Conservation (phyloP, 1,284 basidiomycete species). For the Sporisorium graminicola region DNA sequence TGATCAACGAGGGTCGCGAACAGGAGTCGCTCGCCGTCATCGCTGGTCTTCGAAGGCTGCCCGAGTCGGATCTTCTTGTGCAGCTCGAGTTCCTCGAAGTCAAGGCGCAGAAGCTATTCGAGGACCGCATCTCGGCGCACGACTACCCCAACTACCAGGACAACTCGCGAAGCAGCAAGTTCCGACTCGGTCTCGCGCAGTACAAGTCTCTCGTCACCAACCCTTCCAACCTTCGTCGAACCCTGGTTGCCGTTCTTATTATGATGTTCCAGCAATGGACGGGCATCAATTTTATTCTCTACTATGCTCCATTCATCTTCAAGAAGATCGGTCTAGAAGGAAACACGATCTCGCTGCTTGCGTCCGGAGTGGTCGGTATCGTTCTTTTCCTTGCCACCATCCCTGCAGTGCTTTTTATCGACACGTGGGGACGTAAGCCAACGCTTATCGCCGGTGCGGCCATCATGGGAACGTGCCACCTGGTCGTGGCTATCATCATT, state of each 20-base stretch:
- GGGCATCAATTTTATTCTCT: slow-evolving; percentile 65
- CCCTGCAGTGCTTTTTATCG: slow-evolving; percentile 80
- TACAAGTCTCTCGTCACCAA: slow-evolving; percentile 69
- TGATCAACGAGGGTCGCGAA: slow-evolving; percentile 78
- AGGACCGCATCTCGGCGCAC: slow-evolving; percentile 49
- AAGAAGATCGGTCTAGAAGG: slow-evolving; percentile 77
- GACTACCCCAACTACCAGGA: slow-evolving; percentile 76
- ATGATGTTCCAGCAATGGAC: slow-evolving; percentile 79
- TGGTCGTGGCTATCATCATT: slow-evolving; percentile 75
- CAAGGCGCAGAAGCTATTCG: slow-evolving; percentile 75
- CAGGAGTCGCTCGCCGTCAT: slow-evolving; percentile 80
- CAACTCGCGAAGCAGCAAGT: slow-evolving; percentile 74
- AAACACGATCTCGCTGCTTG: slow-evolving; percentile 76
- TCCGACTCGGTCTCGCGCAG: slow-evolving; percentile 76
- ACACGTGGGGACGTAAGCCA: slow-evolving; percentile 75
- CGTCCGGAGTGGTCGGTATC: slow-evolving; percentile 83
- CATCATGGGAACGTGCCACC: slow-evolving; percentile 80
- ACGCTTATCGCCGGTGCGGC: slow-evolving; percentile 75
- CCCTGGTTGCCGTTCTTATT: slow-evolving; percentile 76
- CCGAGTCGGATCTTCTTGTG: slow-evolving; percentile 77
- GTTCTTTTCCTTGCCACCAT: slow-evolving; percentile 81
- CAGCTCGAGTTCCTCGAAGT: slow-evolving; percentile 86
- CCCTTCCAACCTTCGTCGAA: slow-evolving; percentile 75
- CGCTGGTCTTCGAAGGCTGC: slow-evolving; percentile 75
- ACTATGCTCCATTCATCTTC: slow-evolving; percentile 82